Evolutionary conservation across 2,329 filamentous ascomycete species (phyloP).

Genomic region (Ceratocystis eucalypticola): DNA sequence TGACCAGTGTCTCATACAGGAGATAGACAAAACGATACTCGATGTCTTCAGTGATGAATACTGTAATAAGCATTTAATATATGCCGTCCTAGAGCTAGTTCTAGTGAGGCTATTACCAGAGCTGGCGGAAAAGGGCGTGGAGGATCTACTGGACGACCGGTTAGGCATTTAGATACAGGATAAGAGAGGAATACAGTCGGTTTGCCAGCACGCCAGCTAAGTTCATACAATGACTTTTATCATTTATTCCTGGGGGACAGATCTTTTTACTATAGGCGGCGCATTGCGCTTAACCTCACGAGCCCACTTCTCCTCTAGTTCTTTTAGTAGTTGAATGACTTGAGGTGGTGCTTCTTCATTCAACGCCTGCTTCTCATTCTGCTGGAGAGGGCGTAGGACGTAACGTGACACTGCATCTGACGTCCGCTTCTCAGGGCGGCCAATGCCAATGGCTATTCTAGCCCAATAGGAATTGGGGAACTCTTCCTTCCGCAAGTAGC

Average conservation of each 20-base stretch:
- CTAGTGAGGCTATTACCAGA: slow-evolving; percentile 78
- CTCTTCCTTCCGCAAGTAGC: slow-evolving; percentile 32
- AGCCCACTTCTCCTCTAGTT: slow-evolving; percentile 32
- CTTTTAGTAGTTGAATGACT: slow-evolving; percentile 37
- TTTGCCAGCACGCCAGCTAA: neutral
- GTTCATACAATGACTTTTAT: neutral
- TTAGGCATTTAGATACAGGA: slow-evolving; percentile 29
- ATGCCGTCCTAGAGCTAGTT: slow-evolving; percentile 66
- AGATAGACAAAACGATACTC: slow-evolving; percentile 52
- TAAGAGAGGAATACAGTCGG: neutral
- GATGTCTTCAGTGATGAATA: slow-evolving; percentile 69
- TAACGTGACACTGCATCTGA: slow-evolving; percentile 56
- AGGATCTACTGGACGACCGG: slow-evolving; percentile 61
- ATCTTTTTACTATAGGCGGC: neutral
- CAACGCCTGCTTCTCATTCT: slow-evolving; percentile 37
- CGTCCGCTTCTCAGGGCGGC: slow-evolving; percentile 59
- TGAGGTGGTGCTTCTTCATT: slow-evolving; percentile 38
- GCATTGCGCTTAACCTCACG: neutral
- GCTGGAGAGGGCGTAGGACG: slow-evolving; percentile 57
- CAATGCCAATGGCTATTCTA: slow-evolving; percentile 73
- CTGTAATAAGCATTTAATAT: slow-evolving; percentile 85
- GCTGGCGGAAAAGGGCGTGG: slow-evolving; percentile 55
- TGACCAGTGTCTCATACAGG: slow-evolving; percentile 38
- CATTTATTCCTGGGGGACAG: neutral
- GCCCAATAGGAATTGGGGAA: slow-evolving; percentile 34